Evolutionary conservation across 768 basidiomycete species (phyloP).

Genomic region (Heimioporus sp.): DNA sequence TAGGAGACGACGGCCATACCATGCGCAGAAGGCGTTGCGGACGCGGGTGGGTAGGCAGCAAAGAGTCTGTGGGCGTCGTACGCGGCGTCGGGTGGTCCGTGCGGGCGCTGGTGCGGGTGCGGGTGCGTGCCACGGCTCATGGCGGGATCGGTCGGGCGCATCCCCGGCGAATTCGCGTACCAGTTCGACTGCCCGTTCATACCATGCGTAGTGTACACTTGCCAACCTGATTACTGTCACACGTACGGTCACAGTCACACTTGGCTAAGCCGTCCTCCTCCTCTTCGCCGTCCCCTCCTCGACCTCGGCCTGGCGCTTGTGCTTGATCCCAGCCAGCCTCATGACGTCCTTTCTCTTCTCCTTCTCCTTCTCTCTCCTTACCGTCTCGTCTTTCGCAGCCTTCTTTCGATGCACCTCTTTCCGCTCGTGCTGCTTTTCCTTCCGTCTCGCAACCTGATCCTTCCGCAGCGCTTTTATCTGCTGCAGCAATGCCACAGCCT

Average conservation of each 20-base stretch:
- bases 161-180: slow-evolving; percentile 17
- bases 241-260: slow-evolving; percentile 19
- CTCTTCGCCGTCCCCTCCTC: slow-evolving; percentile 61
- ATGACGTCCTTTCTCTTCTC: slow-evolving; percentile 78
- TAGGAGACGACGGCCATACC: slow-evolving; percentile 39
- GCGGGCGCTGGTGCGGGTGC: slow-evolving; percentile 14
- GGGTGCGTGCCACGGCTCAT: background rate
- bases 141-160: slow-evolving; percentile 12
- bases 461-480: slow-evolving; percentile 91
- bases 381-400: slow-evolving; percentile 64
- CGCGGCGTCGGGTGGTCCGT: slow-evolving; percentile 43
- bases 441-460: slow-evolving; percentile 76
- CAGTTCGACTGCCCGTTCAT: slow-evolving; percentile 28
- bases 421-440: slow-evolving; percentile 85
- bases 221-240: slow-evolving; percentile 13
- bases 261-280: slow-evolving; percentile 37
- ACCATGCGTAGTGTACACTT: too few species aligned
- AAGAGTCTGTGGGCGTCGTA: slow-evolving; percentile 68
- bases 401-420: slow-evolving; percentile 68
- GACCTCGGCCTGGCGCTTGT: slow-evolving; percentile 58
- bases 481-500: slow-evolving; percentile 85
- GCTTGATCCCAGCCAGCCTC: slow-evolving; percentile 68
- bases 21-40: slow-evolving; percentile 74
- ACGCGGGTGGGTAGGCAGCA: slow-evolving; percentile 69
- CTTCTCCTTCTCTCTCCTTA: slow-evolving; percentile 64